Conservation (phyloP, 1,284 basidiomycete species). For the Exsudoporus floridanus region DNA sequence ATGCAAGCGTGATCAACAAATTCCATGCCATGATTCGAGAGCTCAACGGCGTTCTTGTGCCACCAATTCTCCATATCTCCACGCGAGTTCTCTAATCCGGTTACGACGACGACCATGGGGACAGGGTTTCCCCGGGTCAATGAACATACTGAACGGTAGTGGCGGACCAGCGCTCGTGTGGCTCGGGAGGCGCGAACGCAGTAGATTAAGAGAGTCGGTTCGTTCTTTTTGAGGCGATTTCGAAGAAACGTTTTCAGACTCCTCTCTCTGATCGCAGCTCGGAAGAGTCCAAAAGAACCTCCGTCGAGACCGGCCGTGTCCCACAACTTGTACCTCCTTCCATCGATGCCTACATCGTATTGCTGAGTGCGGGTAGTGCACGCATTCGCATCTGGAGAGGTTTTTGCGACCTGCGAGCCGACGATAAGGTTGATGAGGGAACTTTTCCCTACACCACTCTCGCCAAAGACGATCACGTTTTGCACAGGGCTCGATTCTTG, state of each 20-base stretch:
- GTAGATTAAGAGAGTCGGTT: constrained; percentile 31
- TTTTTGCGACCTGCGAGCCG: constrained; percentile 26
- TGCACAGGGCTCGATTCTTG: constrained; percentile 4
- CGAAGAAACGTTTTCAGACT: constrained; percentile 28
- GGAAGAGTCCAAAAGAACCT: constrained; percentile 28
- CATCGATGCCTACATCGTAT: constrained; percentile 23
- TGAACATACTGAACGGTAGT: constrained; percentile 30
- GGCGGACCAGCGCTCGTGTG: constrained; percentile 28
- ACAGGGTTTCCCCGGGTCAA: constrained; percentile 11
- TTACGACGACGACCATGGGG: constrained; percentile 35
- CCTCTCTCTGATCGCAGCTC: constrained; percentile 26
- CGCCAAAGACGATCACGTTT: constrained; percentile 36
- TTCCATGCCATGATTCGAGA: constrained; percentile 21
- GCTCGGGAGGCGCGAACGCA: constrained; percentile 34
- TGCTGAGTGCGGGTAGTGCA: constrained; percentile 25
- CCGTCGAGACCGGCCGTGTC: constrained; percentile 35
- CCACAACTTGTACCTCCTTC: constrained; percentile 30
- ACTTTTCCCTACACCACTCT: constrained; percentile 35
- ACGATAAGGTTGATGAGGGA: constrained; percentile 34
- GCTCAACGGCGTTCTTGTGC: constrained; percentile 23
- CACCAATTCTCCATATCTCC: constrained; percentile 39
- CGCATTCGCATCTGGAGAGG: constrained; percentile 29
- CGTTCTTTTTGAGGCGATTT: constrained; percentile 21
- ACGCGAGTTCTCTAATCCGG: constrained; percentile 33
- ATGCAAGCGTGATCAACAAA: constrained; percentile 36